Evolutionary conservation across 2,329 filamentous ascomycete species (phyloP), one percentile per base, ranked within the genome.

Genomic region (Trichoderma pleuroti): DNA sequence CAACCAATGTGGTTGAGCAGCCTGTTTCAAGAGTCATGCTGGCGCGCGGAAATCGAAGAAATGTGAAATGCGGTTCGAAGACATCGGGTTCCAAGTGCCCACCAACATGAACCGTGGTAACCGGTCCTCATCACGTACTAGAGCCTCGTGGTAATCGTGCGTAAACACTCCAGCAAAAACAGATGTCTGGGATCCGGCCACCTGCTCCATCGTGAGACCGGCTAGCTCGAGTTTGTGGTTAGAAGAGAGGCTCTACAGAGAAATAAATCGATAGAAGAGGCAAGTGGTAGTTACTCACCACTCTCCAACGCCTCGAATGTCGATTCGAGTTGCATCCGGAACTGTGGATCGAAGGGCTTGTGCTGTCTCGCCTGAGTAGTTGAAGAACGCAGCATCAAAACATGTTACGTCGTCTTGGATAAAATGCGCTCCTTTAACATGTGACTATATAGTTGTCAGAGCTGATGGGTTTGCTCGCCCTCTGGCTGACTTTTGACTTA

Each of bases 381-480:
- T 32, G 28, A 71, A 71, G 59, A 71, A 71, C 24, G 46, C 30
- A 4, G 70, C 70, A 68, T 71, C 70, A 32, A 71, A 71, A 16
- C 34, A 12, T 16, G 30, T 28, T n/a, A 71, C 24, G 18, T 71
- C 69, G 16, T 71, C 39, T 46, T 60, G 18, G 6, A 71, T 54
- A 32, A 68, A 68, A 42, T 71, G 74, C 7, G 79, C 80, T 21
- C 74, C 75, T 12, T 75, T 74, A 34, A 57, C 63, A 28, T 66
- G 49, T 32, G 16, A 36, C 63, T 66, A 73, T 39, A 4, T n/a
- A 1, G 16, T 30, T 26, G 14, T 60, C 11, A 62, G 34, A 4
- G 42, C 42, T 42, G n/a, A 24, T 6, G 4, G 6, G 7, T 16
- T 34, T 36, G 4, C 12, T 16, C 16, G 1, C 3, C n/a, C 14